Base-by-base conservation (phyloP, 441 rosid species). In the Brassica hybrid region DNA sequence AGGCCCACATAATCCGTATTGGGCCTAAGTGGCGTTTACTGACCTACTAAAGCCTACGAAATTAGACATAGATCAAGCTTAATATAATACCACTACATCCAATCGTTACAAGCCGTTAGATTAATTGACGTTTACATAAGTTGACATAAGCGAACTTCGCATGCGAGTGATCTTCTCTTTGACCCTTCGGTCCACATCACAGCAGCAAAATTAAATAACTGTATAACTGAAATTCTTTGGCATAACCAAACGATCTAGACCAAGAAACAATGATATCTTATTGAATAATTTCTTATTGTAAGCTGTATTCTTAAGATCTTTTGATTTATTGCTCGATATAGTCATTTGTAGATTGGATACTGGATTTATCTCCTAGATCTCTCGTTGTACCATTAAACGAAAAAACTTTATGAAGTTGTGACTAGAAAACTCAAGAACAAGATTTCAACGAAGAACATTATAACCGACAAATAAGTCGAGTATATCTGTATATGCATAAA, bases 151-250 rank as follows among this genome's bases (percentile, higher is more conserved):
- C 62, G 56, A 66, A 16, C 64, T 66, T 43, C 6, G 61, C 36
- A 45, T 60, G 45, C 59, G 65, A 25, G 3, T 73, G 73, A 60
- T 69, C 59, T 78, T 78, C 77, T 67, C 65, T 61, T 67, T 78
- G 81, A 78, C 81, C 60, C 70, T 73, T 50, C 23, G 81, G 67
- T 73, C 68, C 70, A 67, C 70, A 34, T 14, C 68, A 32, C 73
- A 66, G 13, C 30, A 72, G 67, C 68, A 77, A 25, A 19, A 71
- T 13, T 71, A 65, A 58, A 7, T 58, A 65, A 27, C 66, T 41
- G 38, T 76, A 59, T 19, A 60, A 66, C 76, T 9, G 34, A 66
- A 14, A 30, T 43, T 41, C 50, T 57, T n/a, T 71, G 62, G 32
- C 19, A 17, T 52, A 71, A 71, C 30, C 61, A 65, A 71, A 13